Evolutionary conservation across 352 stramenopile species (phyloP).

Genomic region (Phytophthora agathidicida): DNA sequence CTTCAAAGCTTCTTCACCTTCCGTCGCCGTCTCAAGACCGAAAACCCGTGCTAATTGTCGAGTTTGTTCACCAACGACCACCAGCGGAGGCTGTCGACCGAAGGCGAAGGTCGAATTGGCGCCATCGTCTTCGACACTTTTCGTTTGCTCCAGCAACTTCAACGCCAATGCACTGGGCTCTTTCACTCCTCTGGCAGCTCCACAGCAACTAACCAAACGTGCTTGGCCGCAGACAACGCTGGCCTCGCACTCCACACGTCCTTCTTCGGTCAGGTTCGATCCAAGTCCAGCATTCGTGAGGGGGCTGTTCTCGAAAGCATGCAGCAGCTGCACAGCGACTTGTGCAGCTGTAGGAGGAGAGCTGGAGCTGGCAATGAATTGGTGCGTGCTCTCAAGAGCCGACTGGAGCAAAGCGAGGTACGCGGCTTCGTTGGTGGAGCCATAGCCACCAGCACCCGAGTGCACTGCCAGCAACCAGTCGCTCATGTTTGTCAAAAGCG

Average conservation of each 20-base stretch:
- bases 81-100: constrained; percentile 60
- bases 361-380: constrained; percentile 4
- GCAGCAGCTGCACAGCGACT: constrained; percentile 42
- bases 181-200: constrained; percentile 48
- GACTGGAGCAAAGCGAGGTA: constrained; percentile 50
- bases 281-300: constrained; percentile 65
- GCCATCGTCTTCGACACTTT: background rate
- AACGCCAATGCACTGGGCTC: constrained; percentile 54
- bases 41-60: constrained; percentile 37
- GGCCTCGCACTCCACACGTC: constrained; percentile 62
- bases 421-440: constrained; percentile 35
- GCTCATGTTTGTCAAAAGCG: constrained; percentile 5
- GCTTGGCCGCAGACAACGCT: constrained; percentile 55
- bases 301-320: constrained; percentile 50
- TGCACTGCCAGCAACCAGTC: constrained; percentile 74
- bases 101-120: constrained; percentile 24
- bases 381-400: constrained; percentile 31
- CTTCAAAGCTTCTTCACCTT: constrained; percentile 21
- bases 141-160: constrained; percentile 43
- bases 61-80: constrained; percentile 59
- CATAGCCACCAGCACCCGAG: constrained; percentile 58
- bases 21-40: constrained; percentile 41
- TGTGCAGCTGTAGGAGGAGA: constrained; percentile 22
- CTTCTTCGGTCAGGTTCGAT: constrained; percentile 57
- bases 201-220: constrained; percentile 47